Evolutionary conservation across 768 basidiomycete genomes (phyloP).

Genomic region (Crassisporium funariophilum): DNA sequence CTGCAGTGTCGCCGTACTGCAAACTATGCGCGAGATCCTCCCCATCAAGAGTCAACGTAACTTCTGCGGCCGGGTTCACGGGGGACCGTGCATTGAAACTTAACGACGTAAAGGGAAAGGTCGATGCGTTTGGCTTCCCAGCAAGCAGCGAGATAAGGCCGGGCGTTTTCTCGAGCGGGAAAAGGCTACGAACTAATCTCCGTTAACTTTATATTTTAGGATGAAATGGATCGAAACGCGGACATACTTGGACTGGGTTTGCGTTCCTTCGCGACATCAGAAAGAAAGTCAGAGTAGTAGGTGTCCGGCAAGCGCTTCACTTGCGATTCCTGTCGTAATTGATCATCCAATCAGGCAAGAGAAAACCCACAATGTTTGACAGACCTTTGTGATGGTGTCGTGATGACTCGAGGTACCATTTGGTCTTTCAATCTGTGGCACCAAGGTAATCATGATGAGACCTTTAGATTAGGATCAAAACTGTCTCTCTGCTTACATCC

Average conservation of each 20-base stretch:
- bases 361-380: no score
- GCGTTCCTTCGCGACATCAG: constrained; percentile 58
- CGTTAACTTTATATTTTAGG: constrained; percentile 2
- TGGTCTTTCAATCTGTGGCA: no score
- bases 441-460: no score
- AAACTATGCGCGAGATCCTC: constrained; percentile 66
- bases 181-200: constrained; percentile 62
- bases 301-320: constrained; percentile 47
- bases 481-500: no score
- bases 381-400: no score
- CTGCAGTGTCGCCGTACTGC: constrained; percentile 77
- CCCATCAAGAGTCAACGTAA: constrained; percentile 54
- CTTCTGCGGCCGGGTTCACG: constrained; percentile 43
- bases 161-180: constrained; percentile 76
- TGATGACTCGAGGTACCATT: no score
- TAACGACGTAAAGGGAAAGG: constrained; percentile 89
- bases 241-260: constrained; percentile 65
- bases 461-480: no score
- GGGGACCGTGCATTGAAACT: constrained; percentile 63
- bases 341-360: no score
- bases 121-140: constrained; percentile 88
- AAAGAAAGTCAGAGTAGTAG: constrained; percentile 64
- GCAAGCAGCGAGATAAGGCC: constrained; percentile 83
- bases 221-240: constrained; percentile 5
- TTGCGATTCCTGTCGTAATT: constrained; percentile 11